A percentile compares a stretch with the other conserved stretches of the same genome.
Evolutionary conservation across 169 alveolate genomes (phyloP).

Genomic region (Babesia divergens): DNA sequence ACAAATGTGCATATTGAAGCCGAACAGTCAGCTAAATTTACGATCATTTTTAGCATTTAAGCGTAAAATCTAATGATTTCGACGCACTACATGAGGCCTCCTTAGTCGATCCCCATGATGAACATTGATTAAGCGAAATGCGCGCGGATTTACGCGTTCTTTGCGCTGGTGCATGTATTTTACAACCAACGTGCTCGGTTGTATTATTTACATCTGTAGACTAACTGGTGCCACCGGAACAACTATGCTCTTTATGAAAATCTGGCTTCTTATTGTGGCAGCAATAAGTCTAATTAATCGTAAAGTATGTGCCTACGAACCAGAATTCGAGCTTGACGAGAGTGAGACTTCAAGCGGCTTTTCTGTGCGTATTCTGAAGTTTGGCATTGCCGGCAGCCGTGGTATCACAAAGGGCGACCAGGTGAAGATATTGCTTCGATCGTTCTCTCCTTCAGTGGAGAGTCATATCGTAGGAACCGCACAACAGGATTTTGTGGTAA

Average conservation of each 20-base stretch:
- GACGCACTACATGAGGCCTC: too few relatives aligned
- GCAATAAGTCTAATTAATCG: neutral
- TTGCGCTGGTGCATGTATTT: too few relatives aligned
- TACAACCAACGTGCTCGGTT: too few relatives aligned
- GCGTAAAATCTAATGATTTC: too few relatives aligned
- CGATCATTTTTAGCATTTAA: too few relatives aligned
- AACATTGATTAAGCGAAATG: too few relatives aligned
- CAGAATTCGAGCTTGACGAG: conserved; percentile 30
- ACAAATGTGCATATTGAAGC: too few relatives aligned
- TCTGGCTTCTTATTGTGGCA: neutral
- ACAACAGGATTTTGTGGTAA: conserved; percentile 42
- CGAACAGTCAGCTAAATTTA: too few relatives aligned
- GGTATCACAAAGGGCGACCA: conserved; percentile 6
- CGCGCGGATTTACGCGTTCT: too few relatives aligned
- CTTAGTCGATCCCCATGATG: too few relatives aligned
- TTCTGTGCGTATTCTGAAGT: conserved; percentile 42
- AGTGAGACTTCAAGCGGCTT: conserved; percentile 3
- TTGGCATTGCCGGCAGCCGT: conserved; percentile 35
- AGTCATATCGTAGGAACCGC: conserved; percentile 25
- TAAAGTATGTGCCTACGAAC: neutral
- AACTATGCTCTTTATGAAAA: neutral
- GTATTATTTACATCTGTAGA: too few relatives aligned
- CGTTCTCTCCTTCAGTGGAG: conserved; percentile 53
- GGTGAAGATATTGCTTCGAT: conserved; percentile 24
- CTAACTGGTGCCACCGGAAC: neutral